Conservation (phyloP, 352 stramenopile genomes). For the Thalassiosira mediterranea region DNA sequence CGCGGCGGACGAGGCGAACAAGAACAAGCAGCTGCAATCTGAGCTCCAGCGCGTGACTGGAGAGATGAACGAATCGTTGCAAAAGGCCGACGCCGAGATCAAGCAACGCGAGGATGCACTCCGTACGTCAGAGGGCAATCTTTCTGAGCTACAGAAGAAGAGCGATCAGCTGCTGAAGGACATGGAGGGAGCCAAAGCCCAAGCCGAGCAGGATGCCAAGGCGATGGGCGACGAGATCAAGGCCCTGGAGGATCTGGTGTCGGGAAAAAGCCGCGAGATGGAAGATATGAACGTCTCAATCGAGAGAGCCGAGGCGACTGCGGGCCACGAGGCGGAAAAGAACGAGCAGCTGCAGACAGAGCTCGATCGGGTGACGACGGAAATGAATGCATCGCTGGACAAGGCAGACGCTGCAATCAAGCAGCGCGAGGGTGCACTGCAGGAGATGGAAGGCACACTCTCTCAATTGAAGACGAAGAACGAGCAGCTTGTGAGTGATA, state of each 20-base stretch:
- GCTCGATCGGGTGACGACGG: constrained; percentile 12
- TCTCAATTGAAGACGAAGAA: constrained; percentile 39
- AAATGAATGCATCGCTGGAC: constrained; percentile 23
- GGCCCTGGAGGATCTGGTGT: constrained; percentile 10
- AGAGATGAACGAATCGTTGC: background rate
- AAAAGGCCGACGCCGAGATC: constrained; percentile 28
- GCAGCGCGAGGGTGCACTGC: constrained; percentile 18
- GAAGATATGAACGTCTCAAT: constrained; percentile 25
- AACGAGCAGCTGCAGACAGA: constrained; percentile 19
- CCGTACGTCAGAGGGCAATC: constrained; percentile 23
- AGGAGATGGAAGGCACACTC: constrained; percentile 23
- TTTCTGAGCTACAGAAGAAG: constrained; percentile 31
- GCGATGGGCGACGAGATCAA: constrained; percentile 16
- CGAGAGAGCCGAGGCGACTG: constrained; percentile 10
- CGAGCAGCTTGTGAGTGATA: constrained; percentile 16
- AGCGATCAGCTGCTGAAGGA: constrained; percentile 21
- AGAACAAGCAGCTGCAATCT: background rate
- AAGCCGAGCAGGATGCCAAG: constrained; percentile 18
- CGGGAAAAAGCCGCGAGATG: constrained; percentile 11
- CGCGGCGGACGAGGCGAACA: background rate
- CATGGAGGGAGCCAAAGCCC: constrained; percentile 19
- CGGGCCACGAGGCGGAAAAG: constrained; percentile 16
- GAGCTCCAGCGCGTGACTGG: background rate
- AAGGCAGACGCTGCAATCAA: constrained; percentile 35
- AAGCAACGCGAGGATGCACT: constrained; percentile 20